These are phyloP conservation scores for Capsicum chinense DNA, from an alignment of 257 asterid genomes.

Conservation along the genomic window DNA sequence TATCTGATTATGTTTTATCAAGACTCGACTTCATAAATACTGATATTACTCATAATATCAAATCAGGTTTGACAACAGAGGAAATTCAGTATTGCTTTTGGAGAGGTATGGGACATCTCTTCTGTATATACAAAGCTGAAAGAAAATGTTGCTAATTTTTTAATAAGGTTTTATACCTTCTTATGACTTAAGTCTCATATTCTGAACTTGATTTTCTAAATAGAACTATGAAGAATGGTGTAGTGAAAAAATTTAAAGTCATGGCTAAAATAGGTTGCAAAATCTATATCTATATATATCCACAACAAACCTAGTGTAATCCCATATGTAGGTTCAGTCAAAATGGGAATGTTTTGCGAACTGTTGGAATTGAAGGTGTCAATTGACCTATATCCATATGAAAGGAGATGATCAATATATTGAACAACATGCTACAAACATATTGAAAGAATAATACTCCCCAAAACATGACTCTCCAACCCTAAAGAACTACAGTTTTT, in stretches of 20 bases:
- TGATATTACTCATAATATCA: conserved; percentile 2
- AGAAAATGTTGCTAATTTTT: not conserved
- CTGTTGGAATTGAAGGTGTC: not conserved
- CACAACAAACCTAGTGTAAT: too few species aligned
- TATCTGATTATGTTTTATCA: not conserved
- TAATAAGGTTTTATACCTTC: not conserved
- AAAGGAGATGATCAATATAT: not conserved
- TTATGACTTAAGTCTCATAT: not conserved
- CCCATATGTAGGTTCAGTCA: not conserved
- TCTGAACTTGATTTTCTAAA: not conserved
- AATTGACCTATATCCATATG: not conserved
- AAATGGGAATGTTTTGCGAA: not conserved
- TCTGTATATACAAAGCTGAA: not conserved
- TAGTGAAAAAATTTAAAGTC: not conserved
- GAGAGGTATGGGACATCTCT: conserved; percentile 34
- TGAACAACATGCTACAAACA: not conserved
- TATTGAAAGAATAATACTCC: conserved; percentile 1
- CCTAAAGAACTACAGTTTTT: not conserved
- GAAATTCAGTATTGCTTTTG: conserved; percentile 36
- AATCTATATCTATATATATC: too few species aligned
- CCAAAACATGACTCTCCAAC: not conserved
- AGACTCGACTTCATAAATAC: not conserved
- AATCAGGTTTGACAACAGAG: conserved; percentile 40
- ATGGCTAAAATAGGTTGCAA: not conserved
- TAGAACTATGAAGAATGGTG: not conserved